Evolutionary conservation across 352 stramenopile genomes (phyloP), one percentile per base, ranked within the genome.

Genomic region (Globisporangium nodosum): DNA sequence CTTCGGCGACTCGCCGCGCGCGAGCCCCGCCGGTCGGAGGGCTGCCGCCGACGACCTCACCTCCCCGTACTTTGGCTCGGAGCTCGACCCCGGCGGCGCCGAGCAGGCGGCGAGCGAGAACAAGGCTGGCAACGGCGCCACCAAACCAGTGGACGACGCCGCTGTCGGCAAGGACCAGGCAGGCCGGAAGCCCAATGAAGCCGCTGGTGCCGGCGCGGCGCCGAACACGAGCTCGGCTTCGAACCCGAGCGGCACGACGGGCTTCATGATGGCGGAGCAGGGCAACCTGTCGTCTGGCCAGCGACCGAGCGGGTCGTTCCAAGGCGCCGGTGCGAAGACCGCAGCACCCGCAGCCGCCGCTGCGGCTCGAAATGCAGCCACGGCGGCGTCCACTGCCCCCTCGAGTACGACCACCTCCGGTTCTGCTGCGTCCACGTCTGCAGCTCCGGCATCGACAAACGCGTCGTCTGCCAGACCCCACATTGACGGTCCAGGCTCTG

Each of bases 1-100:
- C 66, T 93, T 93, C 55, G 79, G 75, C 27, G 84, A 91, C 54
- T 93, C 84, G 39, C 84, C 84, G 54, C 90, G 88, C 57, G 68
- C 74, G 11, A 75, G 70, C 16, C 62, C 65, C 0, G 33, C 37
- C 4, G 62, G 49, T 18, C 35, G 51, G 12, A 11, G 37, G 9
- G 11, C 35, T 3, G 35, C 12, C 40, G 54, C 48, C 4, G 71
- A 81, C 37, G 72, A 86, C 30, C 63, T 90, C 37, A 48, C 68
- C 18, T 63, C 65, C 20, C 71, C 76, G 27, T 94, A 90, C 62
- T 94, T 94, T 66, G 80, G 81, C 33, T 65, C 68, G 3, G 80
- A 92, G 39, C 67, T 90, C 11, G 76, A 84, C 16, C 31, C 42
- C 6, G 55, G 51, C n/a, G 57, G 53, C 18, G 52, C 56, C 1